Evolutionary conservation across 1,139 yeast species (phyloP).

Genomic region (Fermentozyma sake): DNA sequence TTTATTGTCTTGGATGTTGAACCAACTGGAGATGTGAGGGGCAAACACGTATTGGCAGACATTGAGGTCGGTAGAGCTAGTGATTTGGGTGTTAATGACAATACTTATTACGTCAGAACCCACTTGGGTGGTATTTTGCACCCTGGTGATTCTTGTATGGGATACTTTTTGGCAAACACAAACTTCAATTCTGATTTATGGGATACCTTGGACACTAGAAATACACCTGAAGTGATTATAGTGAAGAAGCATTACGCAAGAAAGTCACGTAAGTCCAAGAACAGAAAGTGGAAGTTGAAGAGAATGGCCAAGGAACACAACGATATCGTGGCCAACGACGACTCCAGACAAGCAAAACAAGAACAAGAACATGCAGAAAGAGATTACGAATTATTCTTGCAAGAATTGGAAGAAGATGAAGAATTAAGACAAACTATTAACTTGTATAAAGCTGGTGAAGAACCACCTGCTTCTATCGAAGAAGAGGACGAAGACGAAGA

Average conservation of each 20-base stretch:
- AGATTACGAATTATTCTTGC: conserved; percentile 94
- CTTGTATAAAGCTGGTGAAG: conserved; percentile 64
- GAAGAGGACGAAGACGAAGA: conserved; percentile 59
- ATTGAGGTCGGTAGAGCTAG: conserved; percentile 80
- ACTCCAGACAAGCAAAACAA: conserved; percentile 76
- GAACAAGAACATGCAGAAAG: conserved; percentile 90
- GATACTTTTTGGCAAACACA: conserved; percentile 77
- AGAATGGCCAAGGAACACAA: conserved; percentile 96
- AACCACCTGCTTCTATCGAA: conserved; percentile 24
- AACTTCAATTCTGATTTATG: conserved; percentile 84
- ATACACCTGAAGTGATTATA: conserved; percentile 82
- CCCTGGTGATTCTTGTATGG: conserved; percentile 94
- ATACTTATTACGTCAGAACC: conserved; percentile 74
- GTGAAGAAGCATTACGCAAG: conserved; percentile 90
- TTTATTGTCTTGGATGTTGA: conserved; percentile 91
- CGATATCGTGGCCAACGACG: conserved; percentile 76
- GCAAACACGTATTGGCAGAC: conserved; percentile 85
- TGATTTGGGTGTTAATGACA: conserved; percentile 83
- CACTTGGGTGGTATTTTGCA: conserved; percentile 92
- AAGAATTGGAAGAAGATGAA: conserved; percentile 94
- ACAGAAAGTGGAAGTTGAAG: conserved; percentile 92
- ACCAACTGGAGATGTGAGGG: conserved; percentile 80
- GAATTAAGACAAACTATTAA: conserved; percentile 91
- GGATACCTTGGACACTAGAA: conserved; percentile 63
- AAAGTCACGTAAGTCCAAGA: conserved; percentile 69